Conservation (phyloP, 2,329 filamentous ascomycete genomes). For the Cladophialophora immunda region DNA sequence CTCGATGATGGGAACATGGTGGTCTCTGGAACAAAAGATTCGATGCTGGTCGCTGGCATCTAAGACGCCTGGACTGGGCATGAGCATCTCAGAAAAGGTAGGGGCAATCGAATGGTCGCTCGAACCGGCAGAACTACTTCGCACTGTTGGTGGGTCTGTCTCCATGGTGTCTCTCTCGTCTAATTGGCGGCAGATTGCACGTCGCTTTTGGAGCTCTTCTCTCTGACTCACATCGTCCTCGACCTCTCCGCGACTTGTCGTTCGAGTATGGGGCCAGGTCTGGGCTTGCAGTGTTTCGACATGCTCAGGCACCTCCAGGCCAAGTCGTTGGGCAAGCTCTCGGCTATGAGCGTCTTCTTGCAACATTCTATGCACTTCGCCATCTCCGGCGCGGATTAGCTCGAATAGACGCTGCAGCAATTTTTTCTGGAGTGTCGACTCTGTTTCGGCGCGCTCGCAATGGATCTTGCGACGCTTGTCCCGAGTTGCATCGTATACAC, state of each 20-base stretch:
- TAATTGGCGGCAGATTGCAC: not conserved
- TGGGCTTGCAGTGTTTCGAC: not conserved
- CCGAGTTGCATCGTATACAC: constrained; percentile 21
- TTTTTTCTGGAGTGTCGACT: constrained; percentile 22
- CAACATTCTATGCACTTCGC: constrained; percentile 4
- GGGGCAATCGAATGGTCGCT: too few relatives aligned
- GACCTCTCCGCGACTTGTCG: constrained; percentile 2
- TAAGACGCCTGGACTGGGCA: not conserved
- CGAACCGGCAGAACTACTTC: not conserved
- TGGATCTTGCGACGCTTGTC: constrained; percentile 27
- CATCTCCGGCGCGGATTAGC: constrained; percentile 9
- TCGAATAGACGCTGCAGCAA: constrained; percentile 19
- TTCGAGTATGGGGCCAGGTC: not conserved
- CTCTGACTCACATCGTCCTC: constrained; percentile 17
- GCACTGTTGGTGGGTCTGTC: too few relatives aligned
- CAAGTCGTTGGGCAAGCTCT: constrained; percentile 18
- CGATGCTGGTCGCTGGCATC: constrained; percentile 22
- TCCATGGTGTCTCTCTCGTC: too few relatives aligned
- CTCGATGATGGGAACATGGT: constrained; percentile 9
- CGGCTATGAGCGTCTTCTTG: constrained; percentile 5
- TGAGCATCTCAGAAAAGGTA: too few relatives aligned
- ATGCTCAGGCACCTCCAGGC: too few relatives aligned
- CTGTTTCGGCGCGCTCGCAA: constrained; percentile 23
- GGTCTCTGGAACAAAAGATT: constrained; percentile 20
- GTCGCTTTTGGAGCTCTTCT: constrained; percentile 3